These are phyloP conservation scores for Funneliformis caledonium DNA, from an alignment of 371 early-diverging fungal species.

Conservation along the genomic window DNA sequence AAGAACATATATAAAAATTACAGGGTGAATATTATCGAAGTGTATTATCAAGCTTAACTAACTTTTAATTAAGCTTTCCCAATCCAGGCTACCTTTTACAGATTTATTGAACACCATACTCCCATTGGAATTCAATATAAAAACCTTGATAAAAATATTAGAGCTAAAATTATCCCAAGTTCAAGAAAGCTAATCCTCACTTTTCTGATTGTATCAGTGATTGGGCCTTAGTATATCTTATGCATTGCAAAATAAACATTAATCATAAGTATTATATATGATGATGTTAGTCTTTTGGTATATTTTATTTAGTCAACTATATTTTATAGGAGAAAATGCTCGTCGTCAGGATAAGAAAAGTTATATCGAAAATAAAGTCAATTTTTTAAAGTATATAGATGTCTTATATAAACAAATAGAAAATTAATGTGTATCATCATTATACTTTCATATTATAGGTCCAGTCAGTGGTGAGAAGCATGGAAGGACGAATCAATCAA, in stretches of 20 bases:
- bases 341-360: no score
- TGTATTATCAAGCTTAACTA: not conserved
- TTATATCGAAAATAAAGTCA: no score
- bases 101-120: not conserved
- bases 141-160: not conserved
- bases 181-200: not conserved
- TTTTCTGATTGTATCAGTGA: not conserved
- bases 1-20: not conserved
- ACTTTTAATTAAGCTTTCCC: not conserved
- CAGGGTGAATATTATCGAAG: not conserved
- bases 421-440: no score
- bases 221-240: slow-evolving; percentile 3
- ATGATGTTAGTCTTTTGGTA: no score
- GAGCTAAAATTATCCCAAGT: not conserved
- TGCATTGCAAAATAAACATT: not conserved
- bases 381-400: no score
- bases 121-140: not conserved
- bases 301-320: no score
- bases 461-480: no score
- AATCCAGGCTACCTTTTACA: not conserved
- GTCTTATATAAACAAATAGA: no score
- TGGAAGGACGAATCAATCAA: no score
- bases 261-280: not conserved
- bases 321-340: no score
- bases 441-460: no score